These are phyloP conservation scores for Lactifluus piperatus DNA, from an alignment of 768 basidiomycete genomes.

Conservation along the genomic window DNA sequence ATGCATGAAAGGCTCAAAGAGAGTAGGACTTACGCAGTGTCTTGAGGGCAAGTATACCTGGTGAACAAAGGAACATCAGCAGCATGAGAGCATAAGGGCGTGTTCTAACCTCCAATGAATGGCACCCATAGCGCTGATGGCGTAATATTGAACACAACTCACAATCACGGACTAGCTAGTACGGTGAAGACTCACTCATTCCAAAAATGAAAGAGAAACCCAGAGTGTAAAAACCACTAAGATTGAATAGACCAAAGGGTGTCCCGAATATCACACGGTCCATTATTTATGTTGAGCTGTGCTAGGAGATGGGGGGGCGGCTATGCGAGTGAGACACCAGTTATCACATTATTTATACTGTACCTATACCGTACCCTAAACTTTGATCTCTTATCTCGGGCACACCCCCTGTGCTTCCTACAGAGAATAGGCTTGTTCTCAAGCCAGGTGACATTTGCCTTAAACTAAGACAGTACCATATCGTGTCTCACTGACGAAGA, in stretches of 20 bases:
- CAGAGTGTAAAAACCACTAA: slow-evolving; percentile 38
- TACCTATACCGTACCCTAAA: too few relatives aligned
- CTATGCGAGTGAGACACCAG: background rate
- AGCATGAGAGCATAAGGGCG: background rate
- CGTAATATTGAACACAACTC: background rate
- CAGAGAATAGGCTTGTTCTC: too few relatives aligned
- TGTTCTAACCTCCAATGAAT: slow-evolving; percentile 49
- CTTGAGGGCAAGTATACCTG: slow-evolving; percentile 54
- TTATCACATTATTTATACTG: too few relatives aligned
- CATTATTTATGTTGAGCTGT: slow-evolving; percentile 14
- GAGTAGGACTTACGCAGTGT: slow-evolving; percentile 41
- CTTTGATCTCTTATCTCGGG: too few relatives aligned
- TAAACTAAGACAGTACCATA: background rate
- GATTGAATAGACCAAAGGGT: slow-evolving; percentile 22
- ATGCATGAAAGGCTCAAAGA: background rate
- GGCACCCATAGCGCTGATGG: slow-evolving; percentile 45
- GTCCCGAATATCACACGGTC: slow-evolving; percentile 17
- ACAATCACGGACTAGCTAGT: background rate
- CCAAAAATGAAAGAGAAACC: slow-evolving; percentile 60
- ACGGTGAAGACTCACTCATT: slow-evolving; percentile 49
- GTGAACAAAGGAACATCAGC: slow-evolving; percentile 14
- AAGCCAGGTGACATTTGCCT: background rate
- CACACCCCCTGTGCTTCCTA: too few relatives aligned
- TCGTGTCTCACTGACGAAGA: background rate
- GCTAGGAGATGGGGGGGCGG: background rate